Percentiles rank a stretch among this genome's conserved stretches.
phyloP scores from a whole-genome alignment of 2,329 filamentous ascomycete genomes.

The Trichoderma sp. region DNA sequence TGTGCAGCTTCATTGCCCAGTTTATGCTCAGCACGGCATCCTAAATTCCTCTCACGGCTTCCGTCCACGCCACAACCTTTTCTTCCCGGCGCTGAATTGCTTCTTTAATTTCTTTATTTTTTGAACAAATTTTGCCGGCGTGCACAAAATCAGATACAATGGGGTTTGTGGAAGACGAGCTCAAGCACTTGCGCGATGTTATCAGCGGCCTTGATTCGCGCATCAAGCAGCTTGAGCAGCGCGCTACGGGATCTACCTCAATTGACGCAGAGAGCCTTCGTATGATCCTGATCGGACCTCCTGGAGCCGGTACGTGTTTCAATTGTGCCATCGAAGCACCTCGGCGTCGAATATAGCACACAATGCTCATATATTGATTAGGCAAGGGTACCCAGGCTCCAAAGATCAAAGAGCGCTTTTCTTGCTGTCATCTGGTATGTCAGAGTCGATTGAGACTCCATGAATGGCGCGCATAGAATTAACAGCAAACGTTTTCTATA shows the following conservation, averaged over 20 bases:
- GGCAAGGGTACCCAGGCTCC: constrained; percentile 99
- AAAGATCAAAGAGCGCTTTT: constrained; percentile 97
- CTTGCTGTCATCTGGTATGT: constrained; percentile 92
- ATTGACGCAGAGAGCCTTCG: constrained; percentile 69
- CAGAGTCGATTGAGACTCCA: background rate
- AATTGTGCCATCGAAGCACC: background rate
- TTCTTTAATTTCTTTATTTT: constrained; percentile 6
- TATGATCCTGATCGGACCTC: constrained; percentile 97
- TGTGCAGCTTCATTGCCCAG: background rate
- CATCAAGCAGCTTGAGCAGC: constrained; percentile 81
- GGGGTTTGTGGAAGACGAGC: constrained; percentile 85
- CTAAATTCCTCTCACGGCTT: constrained; percentile 12
- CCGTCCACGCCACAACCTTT: constrained; percentile 2
- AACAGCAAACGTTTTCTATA: constrained; percentile 27
- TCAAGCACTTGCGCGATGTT: constrained; percentile 82
- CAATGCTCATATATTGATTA: constrained; percentile 45
- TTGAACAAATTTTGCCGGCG: background rate
- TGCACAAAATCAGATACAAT: constrained; percentile 52
- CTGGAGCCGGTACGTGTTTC: constrained; percentile 79
- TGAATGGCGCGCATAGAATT: background rate
- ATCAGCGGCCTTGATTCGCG: constrained; percentile 83
- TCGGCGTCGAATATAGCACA: background rate
- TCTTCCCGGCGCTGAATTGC: background rate
- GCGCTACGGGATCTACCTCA: constrained; percentile 60
- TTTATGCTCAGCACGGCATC: background rate